Percentiles rank a stretch among this genome's conserved stretches.
phyloP scores from a whole-genome alignment of 257 asterid species.

The Datura wrightii region DNA sequence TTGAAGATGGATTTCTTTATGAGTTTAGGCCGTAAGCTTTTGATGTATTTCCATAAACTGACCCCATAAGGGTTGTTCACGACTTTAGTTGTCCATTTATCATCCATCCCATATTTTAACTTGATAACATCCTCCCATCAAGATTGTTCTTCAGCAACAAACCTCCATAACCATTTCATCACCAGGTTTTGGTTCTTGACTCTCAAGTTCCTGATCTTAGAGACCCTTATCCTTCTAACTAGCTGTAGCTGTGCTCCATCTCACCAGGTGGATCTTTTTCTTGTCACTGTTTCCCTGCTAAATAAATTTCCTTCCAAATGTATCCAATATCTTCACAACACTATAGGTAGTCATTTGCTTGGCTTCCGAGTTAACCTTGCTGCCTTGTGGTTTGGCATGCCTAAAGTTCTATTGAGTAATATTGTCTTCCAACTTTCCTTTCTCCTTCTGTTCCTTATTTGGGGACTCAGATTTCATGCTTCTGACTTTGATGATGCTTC shows the following conservation, averaged over 20 bases:
- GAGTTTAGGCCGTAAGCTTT: neutral
- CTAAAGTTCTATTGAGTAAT: neutral
- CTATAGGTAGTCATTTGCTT: neutral
- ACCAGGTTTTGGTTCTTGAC: neutral
- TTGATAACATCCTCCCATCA: neutral
- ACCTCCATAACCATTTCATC: slow-evolving; percentile 9
- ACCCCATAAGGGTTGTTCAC: slow-evolving; percentile 20
- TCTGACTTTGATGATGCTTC: neutral
- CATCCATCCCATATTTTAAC: neutral
- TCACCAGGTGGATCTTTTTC: neutral
- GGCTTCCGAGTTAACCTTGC: neutral
- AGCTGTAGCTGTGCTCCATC: neutral
- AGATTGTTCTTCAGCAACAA: neutral
- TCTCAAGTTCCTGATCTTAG: neutral
- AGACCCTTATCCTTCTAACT: neutral
- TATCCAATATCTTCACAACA: slow-evolving; percentile 18
- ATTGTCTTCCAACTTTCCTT: neutral
- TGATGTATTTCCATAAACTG: neutral
- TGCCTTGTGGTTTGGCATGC: neutral
- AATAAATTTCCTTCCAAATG: neutral
- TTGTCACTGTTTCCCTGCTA: neutral
- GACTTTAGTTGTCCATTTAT: neutral
- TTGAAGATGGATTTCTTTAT: neutral
- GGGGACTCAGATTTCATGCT: neutral
- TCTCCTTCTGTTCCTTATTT: slow-evolving; percentile 22